Evolutionary conservation across 495 filamentous ascomycete genomes (phyloP).

Genomic region (Acidomyces sp.): DNA sequence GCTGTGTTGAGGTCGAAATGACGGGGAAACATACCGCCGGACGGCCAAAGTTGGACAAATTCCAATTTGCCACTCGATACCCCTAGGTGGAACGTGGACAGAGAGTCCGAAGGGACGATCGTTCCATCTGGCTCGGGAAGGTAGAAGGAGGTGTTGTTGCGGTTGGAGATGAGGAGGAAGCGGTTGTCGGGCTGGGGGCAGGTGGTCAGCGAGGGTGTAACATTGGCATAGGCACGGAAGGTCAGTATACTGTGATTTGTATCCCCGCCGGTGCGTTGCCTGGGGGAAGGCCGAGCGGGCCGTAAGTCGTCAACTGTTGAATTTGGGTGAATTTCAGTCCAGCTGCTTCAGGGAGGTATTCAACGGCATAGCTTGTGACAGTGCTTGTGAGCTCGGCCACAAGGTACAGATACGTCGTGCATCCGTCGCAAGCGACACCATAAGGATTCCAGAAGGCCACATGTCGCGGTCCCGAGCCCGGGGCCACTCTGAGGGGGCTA

Average conservation of each 20-base stretch:
- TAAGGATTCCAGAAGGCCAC: conserved; percentile 28
- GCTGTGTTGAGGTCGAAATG: conserved; percentile 28
- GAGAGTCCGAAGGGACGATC: conserved; percentile 30
- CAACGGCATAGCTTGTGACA: conserved; percentile 24
- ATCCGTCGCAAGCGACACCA: conserved; percentile 10
- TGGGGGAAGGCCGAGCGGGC: conserved; percentile 11
- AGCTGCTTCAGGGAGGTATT: conserved; percentile 19
- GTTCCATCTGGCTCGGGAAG: conserved; percentile 21
- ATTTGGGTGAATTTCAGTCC: conserved; percentile 24
- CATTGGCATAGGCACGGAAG: conserved; percentile 1
- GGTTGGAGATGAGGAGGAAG: conserved; percentile 52
- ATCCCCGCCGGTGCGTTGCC: conserved; percentile 46
- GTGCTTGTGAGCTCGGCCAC: conserved; percentile 25
- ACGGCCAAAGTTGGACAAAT: conserved; percentile 28
- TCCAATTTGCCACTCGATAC: conserved; percentile 19
- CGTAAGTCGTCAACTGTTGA: conserved; percentile 20
- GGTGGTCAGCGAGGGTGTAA: not conserved
- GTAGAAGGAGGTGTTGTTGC: conserved; percentile 40
- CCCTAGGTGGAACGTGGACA: conserved; percentile 32
- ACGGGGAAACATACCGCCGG: conserved; percentile 31
- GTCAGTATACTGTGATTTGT: conserved; percentile 38
- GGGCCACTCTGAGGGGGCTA: conserved; percentile 12
- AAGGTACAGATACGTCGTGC: conserved; percentile 24
- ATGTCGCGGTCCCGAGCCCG: conserved; percentile 29
- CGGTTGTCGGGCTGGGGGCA: conserved; percentile 42